Evolutionary conservation across 2,329 filamentous ascomycete genomes (phyloP).

Genomic region (Sporothrix luriei): DNA sequence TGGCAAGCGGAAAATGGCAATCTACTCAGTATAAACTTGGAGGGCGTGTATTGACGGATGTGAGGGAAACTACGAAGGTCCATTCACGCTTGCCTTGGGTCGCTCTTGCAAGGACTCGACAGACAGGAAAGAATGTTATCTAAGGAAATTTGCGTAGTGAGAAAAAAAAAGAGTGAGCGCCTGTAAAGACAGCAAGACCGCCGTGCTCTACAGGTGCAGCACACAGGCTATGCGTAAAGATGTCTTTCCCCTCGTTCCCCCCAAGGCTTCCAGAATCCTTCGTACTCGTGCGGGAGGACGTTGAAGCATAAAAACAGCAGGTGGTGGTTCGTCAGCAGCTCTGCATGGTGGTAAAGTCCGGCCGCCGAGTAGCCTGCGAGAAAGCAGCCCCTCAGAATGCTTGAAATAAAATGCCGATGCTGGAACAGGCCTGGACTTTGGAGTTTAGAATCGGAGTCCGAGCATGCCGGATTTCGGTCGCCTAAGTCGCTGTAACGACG

Average conservation of each 20-base stretch:
- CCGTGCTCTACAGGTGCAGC: not conserved
- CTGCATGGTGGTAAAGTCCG: not conserved
- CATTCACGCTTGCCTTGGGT: too few species aligned
- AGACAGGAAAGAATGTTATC: too few species aligned
- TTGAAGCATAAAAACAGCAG: not conserved
- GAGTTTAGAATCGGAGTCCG: slow-evolving; percentile 22
- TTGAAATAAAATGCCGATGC: not conserved
- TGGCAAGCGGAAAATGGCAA: not conserved
- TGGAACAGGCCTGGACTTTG: slow-evolving; percentile 4
- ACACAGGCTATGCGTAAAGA: not conserved
- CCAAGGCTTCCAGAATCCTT: slow-evolving; percentile 20
- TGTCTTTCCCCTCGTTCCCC: not conserved
- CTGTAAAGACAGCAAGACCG: not conserved
- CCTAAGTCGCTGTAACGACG: not conserved
- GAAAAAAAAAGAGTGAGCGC: too few species aligned
- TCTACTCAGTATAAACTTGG: not conserved
- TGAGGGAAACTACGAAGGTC: too few species aligned
- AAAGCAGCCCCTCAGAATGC: not conserved
- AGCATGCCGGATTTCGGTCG: not conserved
- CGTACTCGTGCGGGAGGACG: not conserved
- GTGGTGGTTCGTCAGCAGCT: not conserved
- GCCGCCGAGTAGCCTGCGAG: not conserved
- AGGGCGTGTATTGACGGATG: too few species aligned
- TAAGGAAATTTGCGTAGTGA: too few species aligned
- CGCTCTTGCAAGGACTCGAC: too few species aligned